Evolutionary conservation across 805 yeast species (phyloP).

Genomic region (Starmerella sp.): DNA sequence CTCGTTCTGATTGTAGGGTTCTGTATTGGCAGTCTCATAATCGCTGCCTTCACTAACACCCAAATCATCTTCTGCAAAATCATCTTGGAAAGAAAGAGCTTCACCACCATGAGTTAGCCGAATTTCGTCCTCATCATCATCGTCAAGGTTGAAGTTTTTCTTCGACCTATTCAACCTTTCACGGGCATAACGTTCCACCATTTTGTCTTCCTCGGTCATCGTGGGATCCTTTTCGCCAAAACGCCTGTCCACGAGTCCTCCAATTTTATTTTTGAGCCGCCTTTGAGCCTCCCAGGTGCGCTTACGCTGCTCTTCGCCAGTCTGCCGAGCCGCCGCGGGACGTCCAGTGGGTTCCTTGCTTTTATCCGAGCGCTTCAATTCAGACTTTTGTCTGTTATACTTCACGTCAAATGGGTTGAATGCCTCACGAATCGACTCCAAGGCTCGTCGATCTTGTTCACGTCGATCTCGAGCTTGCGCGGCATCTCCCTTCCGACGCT

Average conservation of each 20-base stretch:
- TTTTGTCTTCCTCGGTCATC: constrained; percentile 78
- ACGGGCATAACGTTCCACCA: constrained; percentile 87
- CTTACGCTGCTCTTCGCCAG: constrained; percentile 53
- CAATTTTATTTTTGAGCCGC: constrained; percentile 55
- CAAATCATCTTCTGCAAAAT: constrained; percentile 40
- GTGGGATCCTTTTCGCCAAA: constrained; percentile 75
- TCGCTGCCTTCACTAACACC: constrained; percentile 23
- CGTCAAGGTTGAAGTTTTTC: constrained; percentile 62
- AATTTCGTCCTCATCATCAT: constrained; percentile 40
- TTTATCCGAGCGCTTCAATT: constrained; percentile 32
- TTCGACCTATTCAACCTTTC: constrained; percentile 50
- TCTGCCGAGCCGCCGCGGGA: constrained; percentile 59
- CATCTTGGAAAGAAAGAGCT: constrained; percentile 49
- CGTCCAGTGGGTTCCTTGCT: constrained; percentile 29
- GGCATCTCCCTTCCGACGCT: constrained; percentile 12
- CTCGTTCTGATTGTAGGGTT: neutral
- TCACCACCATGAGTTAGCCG: constrained; percentile 71
- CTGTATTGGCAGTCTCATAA: neutral
- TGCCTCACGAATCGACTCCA: constrained; percentile 59
- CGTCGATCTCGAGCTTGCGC: constrained; percentile 40
- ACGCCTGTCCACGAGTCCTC: constrained; percentile 73
- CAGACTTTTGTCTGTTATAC: constrained; percentile 48
- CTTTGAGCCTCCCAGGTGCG: constrained; percentile 54
- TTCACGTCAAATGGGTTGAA: constrained; percentile 86
- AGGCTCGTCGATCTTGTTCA: constrained; percentile 33